These are phyloP conservation scores for Globisporangium orthogonon DNA, from an alignment of 352 stramenopile genomes.

Conservation along the genomic window DNA sequence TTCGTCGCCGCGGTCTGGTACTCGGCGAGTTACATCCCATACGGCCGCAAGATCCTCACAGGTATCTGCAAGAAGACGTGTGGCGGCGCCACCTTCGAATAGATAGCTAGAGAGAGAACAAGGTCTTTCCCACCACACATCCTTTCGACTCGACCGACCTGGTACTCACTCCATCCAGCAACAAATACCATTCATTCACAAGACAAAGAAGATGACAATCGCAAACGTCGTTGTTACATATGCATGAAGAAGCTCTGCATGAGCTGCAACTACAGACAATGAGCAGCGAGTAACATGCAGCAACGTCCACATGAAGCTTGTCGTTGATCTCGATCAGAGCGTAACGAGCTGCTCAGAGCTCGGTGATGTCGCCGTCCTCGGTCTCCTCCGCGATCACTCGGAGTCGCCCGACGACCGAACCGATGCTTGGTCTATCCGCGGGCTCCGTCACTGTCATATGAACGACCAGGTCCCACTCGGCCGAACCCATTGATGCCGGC, in stretches of 20 bases:
- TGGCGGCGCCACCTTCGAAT: constrained; percentile 22
- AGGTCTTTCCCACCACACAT: no score
- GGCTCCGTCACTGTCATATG: not conserved
- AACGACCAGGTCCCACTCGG: not conserved
- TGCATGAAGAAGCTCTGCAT: no score
- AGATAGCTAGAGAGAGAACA: constrained; percentile 7
- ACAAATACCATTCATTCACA: no score
- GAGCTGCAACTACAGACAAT: no score
- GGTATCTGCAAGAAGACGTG: constrained; percentile 62
- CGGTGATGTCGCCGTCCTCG: not conserved
- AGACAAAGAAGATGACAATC: no score
- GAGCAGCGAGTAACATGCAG: not conserved
- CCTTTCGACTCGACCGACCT: no score
- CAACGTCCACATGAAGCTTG: not conserved
- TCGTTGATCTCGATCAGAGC: not conserved
- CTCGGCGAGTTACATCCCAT: constrained; percentile 80
- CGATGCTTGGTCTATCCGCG: not conserved
- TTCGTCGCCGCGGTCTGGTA: constrained; percentile 77
- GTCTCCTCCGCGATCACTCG: not conserved
- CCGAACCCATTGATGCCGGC: not conserved
- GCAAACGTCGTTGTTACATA: no score
- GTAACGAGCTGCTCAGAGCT: not conserved
- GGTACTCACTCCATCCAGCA: no score
- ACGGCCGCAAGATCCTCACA: constrained; percentile 75
- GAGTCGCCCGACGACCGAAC: not conserved